phyloP scores from a whole-genome alignment of 169 alveolate genomes.

The Plasmodium coatneyi region DNA sequence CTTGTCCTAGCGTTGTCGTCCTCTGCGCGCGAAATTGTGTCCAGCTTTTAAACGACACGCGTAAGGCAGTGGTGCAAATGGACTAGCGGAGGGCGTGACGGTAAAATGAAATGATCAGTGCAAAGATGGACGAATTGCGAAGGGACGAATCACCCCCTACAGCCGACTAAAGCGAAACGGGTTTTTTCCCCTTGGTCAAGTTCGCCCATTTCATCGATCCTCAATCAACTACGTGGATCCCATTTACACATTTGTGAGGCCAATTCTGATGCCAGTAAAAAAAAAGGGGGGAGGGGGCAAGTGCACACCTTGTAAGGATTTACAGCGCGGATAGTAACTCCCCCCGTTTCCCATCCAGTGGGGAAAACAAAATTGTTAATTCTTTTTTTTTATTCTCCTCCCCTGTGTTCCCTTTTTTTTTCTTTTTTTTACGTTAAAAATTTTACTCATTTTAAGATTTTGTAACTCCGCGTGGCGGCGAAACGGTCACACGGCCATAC shows the following conservation, averaged over 20 bases:
- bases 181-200: background rate
- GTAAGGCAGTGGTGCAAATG: background rate
- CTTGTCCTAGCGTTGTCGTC: background rate
- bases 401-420: background rate
- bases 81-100: background rate
- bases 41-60: background rate
- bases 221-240: background rate
- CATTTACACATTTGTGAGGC: background rate
- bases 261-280: background rate
- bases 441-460: slow-evolving; percentile 12
- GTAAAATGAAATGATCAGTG: background rate
- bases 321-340: background rate
- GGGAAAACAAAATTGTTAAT: background rate
- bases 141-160: background rate
- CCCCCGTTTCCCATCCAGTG: background rate
- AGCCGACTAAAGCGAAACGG: background rate
- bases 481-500: background rate
- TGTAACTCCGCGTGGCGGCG: background rate
- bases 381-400: background rate
- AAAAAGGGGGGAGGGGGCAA: background rate
- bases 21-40: background rate
- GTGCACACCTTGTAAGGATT: background rate
- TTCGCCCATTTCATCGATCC: background rate
- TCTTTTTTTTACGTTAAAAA: background rate
- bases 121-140: background rate